These are phyloP conservation scores for Sarocladium kiliense DNA, from an alignment of 2,329 filamentous ascomycete genomes.

Conservation along the genomic window DNA sequence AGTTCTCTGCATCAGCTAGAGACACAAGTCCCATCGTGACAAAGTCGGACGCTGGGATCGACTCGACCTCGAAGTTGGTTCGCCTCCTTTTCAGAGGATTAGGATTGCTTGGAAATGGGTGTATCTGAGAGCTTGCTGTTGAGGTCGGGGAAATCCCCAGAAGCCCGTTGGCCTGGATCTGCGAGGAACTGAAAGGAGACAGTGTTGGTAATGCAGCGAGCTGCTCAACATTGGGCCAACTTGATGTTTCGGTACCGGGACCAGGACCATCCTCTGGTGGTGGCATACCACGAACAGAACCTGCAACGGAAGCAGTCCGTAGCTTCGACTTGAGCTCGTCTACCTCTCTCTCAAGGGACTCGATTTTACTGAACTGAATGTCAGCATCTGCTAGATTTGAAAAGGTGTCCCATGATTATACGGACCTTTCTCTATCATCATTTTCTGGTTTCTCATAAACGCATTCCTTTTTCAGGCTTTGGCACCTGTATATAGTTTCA, in stretches of 20 bases:
- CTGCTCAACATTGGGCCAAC: neutral
- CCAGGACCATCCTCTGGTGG: neutral
- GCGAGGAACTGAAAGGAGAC: neutral
- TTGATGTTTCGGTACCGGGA: neutral
- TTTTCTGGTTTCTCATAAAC: conserved; percentile 12
- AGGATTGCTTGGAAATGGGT: neutral
- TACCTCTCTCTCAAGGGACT: conserved; percentile 14
- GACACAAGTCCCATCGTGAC: conserved; percentile 17
- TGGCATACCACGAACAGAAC: neutral
- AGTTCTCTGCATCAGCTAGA: conserved; percentile 16
- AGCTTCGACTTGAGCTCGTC: conserved; percentile 12
- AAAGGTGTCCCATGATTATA: neutral
- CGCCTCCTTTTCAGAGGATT: conserved; percentile 5
- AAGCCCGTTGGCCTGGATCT: neutral
- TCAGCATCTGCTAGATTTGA: neutral
- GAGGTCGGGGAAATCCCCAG: neutral
- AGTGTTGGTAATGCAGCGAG: neutral
- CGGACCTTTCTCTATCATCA: neutral
- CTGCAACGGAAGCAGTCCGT: neutral
- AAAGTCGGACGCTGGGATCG: conserved; percentile 15
- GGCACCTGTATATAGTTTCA: conserved; percentile 15
- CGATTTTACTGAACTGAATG: conserved; percentile 14
- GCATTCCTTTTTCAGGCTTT: conserved; percentile 16
- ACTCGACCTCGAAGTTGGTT: conserved; percentile 15
- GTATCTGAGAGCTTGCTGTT: neutral